Percentiles rank a stretch among this genome's conserved stretches.
phyloP scores from a whole-genome alignment of 2,329 filamentous ascomycete genomes.

The Nothophaeocryptopus gaeumannii region DNA sequence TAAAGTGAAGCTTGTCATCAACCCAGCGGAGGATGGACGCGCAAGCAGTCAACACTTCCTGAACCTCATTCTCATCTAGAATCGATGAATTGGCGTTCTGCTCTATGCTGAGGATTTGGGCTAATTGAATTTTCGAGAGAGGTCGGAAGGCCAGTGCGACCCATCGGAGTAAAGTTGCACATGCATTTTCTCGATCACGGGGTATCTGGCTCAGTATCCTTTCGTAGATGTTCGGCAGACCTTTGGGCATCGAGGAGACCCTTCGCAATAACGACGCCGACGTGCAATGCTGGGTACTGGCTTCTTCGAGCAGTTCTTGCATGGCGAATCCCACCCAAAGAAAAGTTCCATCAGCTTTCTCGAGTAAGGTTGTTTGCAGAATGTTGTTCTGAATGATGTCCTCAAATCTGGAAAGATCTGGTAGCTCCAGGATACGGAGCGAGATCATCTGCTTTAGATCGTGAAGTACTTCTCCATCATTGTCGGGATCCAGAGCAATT shows the following conservation, averaged over 20 bases:
- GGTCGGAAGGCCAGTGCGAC: too few species aligned
- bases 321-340: constrained; percentile 1
- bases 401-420: too few species aligned
- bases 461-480: not conserved
- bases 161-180: too few species aligned
- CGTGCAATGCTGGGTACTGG: not conserved
- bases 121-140: too few species aligned
- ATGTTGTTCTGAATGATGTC: not conserved
- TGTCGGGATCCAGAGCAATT: not conserved
- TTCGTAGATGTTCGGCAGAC: not conserved
- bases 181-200: too few species aligned
- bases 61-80: too few species aligned
- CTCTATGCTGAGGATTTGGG: too few species aligned
- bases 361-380: not conserved
- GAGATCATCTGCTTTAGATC: not conserved
- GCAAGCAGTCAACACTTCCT: too few species aligned
- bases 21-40: too few species aligned
- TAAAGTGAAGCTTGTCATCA: too few species aligned
- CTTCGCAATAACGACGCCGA: not conserved
- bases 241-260: not conserved
- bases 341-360: not conserved
- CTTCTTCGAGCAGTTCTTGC: not conserved
- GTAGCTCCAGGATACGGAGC: too few species aligned
- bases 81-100: too few species aligned
- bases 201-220: not conserved